phyloP scores from a whole-genome alignment of 2,329 filamentous ascomycete species.

The Pyrenophora seminiperda region DNA sequence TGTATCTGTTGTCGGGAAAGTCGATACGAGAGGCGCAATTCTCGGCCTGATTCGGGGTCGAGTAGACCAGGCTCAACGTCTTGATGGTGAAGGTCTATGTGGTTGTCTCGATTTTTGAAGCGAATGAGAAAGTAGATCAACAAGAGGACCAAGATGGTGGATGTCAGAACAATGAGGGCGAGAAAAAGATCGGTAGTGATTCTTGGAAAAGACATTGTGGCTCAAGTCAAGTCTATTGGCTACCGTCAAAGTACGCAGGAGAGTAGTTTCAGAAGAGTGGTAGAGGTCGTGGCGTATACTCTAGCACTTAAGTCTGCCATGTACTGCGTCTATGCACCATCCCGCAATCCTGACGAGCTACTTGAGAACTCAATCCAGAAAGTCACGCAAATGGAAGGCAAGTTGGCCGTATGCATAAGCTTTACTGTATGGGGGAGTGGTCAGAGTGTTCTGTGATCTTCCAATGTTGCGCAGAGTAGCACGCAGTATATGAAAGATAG shows the following conservation, averaged over 20 bases:
- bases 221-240: background rate
- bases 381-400: background rate
- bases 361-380: background rate
- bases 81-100: background rate
- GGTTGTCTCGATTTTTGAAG: constrained; percentile 11
- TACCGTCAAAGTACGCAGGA: background rate
- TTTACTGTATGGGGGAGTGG: constrained; percentile 4
- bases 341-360: too few species aligned
- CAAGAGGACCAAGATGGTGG: constrained; percentile 19
- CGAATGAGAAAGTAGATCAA: constrained; percentile 22
- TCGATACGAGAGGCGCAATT: constrained; percentile 9
- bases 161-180: constrained; percentile 21
- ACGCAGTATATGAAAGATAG: background rate
- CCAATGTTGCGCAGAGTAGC: constrained; percentile 5
- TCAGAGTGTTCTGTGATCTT: background rate
- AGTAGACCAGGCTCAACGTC: background rate
- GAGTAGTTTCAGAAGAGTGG: background rate
- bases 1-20: constrained; percentile 9
- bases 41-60: constrained; percentile 5
- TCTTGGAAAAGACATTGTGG: constrained; percentile 3
- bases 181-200: constrained; percentile 15
- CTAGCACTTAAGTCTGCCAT: constrained; percentile 12
- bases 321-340: background rate
- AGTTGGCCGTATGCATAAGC: background rate
- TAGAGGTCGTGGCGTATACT: constrained; percentile 12